A percentile compares a stretch with the other conserved stretches of the same genome.
Conservation (phyloP, 805 yeast genomes). For the Candida sithepensis region DNA sequence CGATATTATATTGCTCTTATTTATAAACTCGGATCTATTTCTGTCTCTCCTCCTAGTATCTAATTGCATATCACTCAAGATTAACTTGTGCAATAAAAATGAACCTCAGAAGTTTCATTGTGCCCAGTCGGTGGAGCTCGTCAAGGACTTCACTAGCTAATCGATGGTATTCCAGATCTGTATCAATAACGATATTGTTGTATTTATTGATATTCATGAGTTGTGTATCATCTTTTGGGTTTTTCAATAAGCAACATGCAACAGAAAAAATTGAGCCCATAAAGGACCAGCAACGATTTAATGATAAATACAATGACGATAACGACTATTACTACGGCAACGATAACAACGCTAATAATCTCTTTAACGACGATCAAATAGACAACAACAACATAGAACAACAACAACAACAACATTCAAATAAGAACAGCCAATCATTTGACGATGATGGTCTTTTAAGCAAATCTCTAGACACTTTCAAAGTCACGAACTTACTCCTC, state of each 20-base stretch:
- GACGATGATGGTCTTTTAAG: constrained; percentile 1
- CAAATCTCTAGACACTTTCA: constrained; percentile 23
- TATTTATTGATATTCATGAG: background rate
- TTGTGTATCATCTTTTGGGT: background rate
- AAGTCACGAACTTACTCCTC: constrained; percentile 51
- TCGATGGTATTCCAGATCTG: background rate
- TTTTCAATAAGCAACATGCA: background rate
- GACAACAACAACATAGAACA: background rate
- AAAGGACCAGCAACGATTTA: background rate
- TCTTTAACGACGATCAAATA: background rate
- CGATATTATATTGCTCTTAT: too few relatives aligned
- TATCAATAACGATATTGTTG: background rate
- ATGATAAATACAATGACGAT: background rate
- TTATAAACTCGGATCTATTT: too few relatives aligned
- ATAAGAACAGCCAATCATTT: background rate
- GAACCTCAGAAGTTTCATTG: background rate
- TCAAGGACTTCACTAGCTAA: background rate
- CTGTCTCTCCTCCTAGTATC: too few relatives aligned
- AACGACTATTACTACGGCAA: background rate
- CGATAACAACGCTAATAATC: background rate
- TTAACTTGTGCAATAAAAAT: too few relatives aligned
- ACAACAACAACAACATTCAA: background rate
- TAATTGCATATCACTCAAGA: too few relatives aligned
- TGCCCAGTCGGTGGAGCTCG: background rate
- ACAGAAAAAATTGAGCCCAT: background rate